Percentiles rank a stretch among this genome's conserved stretches.
Evolutionary conservation across 768 basidiomycete species (phyloP).

Genomic region (Kwoniella botswanensis): DNA sequence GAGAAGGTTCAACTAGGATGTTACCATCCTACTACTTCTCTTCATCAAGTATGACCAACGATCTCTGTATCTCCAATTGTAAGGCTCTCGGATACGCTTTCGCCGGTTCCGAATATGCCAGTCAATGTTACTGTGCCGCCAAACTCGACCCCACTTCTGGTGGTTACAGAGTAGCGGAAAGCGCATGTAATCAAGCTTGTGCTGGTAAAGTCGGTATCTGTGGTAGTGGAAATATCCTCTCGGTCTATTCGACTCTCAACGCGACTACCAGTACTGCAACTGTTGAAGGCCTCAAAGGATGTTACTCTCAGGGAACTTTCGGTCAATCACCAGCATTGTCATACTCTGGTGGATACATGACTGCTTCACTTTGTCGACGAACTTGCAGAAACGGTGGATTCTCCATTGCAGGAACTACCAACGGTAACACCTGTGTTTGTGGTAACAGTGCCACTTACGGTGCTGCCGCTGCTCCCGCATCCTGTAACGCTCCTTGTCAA

Average conservation of each 20-base stretch:
- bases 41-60: conserved; percentile 31
- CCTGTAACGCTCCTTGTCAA: conserved; percentile 29
- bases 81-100: conserved; percentile 23
- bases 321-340: conserved; percentile 20
- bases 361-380: conserved; percentile 46
- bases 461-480: conserved; percentile 12
- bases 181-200: conserved; percentile 20
- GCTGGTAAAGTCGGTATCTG: conserved; percentile 24
- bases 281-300: conserved; percentile 39
- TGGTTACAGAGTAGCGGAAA: conserved; percentile 20
- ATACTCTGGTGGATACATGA: conserved; percentile 32
- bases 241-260: conserved; percentile 23
- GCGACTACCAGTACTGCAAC: conserved; percentile 13
- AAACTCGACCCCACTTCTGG: conserved; percentile 26
- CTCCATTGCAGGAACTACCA: conserved; percentile 33
- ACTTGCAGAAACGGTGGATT: conserved; percentile 40
- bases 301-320: conserved; percentile 34
- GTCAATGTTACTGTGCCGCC: conserved; percentile 33
- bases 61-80: conserved; percentile 32
- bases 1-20: conserved; percentile 17
- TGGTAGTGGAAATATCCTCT: conserved; percentile 28
- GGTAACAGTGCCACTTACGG: conserved; percentile 34
- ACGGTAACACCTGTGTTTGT: conserved; percentile 49
- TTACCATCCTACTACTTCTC: conserved; percentile 26
- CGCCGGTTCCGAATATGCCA: conserved; percentile 33